These are phyloP conservation scores for Paracoccidioides brasiliensis DNA, from an alignment of 2,329 filamentous ascomycete genomes.

Conservation along the genomic window DNA sequence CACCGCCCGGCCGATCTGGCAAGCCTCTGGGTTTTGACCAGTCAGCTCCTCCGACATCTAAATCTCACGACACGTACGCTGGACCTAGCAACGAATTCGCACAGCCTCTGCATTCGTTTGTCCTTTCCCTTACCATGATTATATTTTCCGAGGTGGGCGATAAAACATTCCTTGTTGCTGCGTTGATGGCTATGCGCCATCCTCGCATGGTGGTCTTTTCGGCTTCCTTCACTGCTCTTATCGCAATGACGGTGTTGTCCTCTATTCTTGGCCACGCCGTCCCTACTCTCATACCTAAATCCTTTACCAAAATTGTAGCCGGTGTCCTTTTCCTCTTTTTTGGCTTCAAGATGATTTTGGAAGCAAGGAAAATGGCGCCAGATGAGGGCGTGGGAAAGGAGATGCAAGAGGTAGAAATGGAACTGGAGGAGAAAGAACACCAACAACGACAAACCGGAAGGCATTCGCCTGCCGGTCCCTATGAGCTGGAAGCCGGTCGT, in stretches of 20 bases:
- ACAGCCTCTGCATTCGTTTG: slow-evolving; percentile 71
- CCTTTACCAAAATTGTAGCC: slow-evolving; percentile 79
- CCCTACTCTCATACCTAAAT: slow-evolving; percentile 76
- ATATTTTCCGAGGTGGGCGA: slow-evolving; percentile 92
- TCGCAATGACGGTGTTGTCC: slow-evolving; percentile 90
- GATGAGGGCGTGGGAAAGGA: slow-evolving; percentile 90
- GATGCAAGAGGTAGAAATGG: slow-evolving; percentile 93
- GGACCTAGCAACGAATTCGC: slow-evolving; percentile 40
- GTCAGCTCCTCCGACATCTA: slow-evolving; percentile 39
- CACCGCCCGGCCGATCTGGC: slow-evolving; percentile 36
- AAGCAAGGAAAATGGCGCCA: slow-evolving; percentile 78
- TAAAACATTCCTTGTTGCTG: slow-evolving; percentile 95
- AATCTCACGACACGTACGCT: slow-evolving; percentile 19
- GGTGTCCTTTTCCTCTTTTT: slow-evolving; percentile 80
- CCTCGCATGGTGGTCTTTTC: slow-evolving; percentile 86
- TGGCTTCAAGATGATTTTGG: slow-evolving; percentile 66
- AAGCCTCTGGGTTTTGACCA: slow-evolving; percentile 37
- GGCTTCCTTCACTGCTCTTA: slow-evolving; percentile 79
- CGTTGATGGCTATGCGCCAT: slow-evolving; percentile 98
- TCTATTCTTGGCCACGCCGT: slow-evolving; percentile 87
- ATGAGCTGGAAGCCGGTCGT: slow-evolving; percentile 68
- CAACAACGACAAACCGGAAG: slow-evolving; percentile 52
- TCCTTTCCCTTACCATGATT: slow-evolving; percentile 94
- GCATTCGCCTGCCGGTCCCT: slow-evolving; percentile 57
- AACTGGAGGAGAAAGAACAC: slow-evolving; percentile 86